A percentile compares a stretch with the other conserved stretches of the same genome.
Conservation (phyloP, 129 eudicot genomes). For the Lactuca saligna region DNA sequence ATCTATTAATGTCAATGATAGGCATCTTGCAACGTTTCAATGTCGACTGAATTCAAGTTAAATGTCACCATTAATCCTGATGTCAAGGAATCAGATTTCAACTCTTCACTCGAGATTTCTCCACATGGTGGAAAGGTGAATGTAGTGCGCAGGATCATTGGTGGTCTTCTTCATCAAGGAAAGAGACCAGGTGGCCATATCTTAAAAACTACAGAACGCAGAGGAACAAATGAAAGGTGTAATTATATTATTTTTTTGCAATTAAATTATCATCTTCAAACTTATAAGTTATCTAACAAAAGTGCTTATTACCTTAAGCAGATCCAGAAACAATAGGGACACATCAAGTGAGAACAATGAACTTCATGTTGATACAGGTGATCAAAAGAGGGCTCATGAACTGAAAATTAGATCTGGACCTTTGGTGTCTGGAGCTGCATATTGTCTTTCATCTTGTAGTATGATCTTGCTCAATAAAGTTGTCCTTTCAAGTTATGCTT, state of each 20-base stretch:
- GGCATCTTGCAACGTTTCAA: conserved; percentile 28
- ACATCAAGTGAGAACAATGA: conserved; percentile 24
- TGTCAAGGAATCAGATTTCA: conserved; percentile 41
- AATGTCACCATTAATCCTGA: conserved; percentile 46
- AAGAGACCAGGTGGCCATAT: conserved; percentile 27
- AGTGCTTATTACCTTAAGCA: conserved; percentile 19
- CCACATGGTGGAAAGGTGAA: conserved; percentile 42
- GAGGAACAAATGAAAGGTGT: conserved; percentile 58
- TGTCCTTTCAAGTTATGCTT: conserved; percentile 67
- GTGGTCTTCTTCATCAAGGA: conserved; percentile 48
- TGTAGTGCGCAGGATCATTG: conserved; percentile 43
- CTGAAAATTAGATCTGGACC: conserved; percentile 51
- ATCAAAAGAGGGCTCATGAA: conserved; percentile 45
- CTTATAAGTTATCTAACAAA: conserved; percentile 4
- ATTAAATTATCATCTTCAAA: conserved; percentile 3
- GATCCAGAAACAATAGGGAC: conserved; percentile 47
- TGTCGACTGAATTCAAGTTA: conserved; percentile 49
- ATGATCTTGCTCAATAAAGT: conserved; percentile 83
- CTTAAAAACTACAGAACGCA: conserved; percentile 37
- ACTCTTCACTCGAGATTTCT: conserved; percentile 36
- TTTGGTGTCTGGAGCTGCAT: conserved; percentile 65
- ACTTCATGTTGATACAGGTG: conserved; percentile 25
- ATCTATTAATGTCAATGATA: conserved; percentile 2
- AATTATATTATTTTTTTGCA: background rate
- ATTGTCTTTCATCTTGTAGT: conserved; percentile 86